phyloP scores from a whole-genome alignment of 176 grass and related monocot genomes.

The Puccinellia tenuiflora region DNA sequence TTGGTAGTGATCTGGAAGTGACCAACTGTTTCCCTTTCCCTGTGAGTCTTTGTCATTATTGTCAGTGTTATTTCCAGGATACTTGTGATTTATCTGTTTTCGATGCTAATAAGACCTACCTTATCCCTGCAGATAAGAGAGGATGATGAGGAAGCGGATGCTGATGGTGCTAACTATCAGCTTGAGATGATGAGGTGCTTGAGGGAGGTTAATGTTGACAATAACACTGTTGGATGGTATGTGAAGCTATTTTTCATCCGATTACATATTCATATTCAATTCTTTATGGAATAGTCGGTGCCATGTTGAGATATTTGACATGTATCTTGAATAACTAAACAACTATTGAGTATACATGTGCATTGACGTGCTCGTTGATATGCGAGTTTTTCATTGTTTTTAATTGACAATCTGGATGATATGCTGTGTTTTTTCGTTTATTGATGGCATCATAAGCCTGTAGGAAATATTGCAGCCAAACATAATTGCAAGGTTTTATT shows the following conservation, averaged over 20 bases:
- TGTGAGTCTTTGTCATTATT: constrained; percentile 40
- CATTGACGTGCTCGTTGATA: background rate
- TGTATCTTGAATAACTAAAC: background rate
- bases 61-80: background rate
- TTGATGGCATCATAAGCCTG: background rate
- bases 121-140: constrained; percentile 61
- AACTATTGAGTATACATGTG: background rate
- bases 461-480: background rate
- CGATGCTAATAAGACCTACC: constrained; percentile 8
- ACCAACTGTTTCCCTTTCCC: constrained; percentile 99
- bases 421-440: background rate
- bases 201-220: constrained; percentile 97
- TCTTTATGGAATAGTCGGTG: constrained; percentile 11
- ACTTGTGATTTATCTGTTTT: background rate
- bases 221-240: constrained; percentile 99
- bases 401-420: background rate
- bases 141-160: constrained; percentile 91
- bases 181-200: constrained; percentile 99
- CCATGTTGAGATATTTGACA: background rate
- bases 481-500: too few relatives aligned
- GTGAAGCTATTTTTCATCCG: constrained; percentile 11
- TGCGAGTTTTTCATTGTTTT: background rate
- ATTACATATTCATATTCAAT: background rate
- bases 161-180: constrained; percentile 99
- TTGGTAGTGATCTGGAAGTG: constrained; percentile 95